Percentiles rank a stretch among this genome's conserved stretches.
These are phyloP conservation scores for Russula griseocarnosa DNA, from an alignment of 768 basidiomycete genomes.

Conservation along the genomic window DNA sequence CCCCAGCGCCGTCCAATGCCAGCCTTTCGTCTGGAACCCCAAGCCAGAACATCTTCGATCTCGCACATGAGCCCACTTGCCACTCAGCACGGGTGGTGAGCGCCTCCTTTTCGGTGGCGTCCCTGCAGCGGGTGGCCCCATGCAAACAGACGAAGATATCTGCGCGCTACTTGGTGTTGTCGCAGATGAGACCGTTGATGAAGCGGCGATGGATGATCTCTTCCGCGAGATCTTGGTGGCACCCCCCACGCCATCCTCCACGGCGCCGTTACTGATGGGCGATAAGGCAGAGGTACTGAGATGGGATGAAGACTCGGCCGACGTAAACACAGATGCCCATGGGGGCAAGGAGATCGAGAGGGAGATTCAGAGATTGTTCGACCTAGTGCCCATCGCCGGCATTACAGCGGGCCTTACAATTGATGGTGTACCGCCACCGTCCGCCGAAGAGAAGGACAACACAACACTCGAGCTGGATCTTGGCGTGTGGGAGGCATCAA, in stretches of 20 bases:
- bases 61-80: conserved; percentile 71
- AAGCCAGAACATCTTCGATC: conserved; percentile 34
- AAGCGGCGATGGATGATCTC: conserved; percentile 61
- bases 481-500: conserved; percentile 27
- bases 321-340: conserved; percentile 14
- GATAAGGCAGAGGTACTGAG: conserved; percentile 31
- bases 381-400: conserved; percentile 43
- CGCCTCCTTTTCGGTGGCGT: conserved; percentile 59
- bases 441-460: conserved; percentile 28
- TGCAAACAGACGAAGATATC: conserved; percentile 31
- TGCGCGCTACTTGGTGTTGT: conserved; percentile 27
- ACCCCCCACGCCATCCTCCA: conserved; percentile 38
- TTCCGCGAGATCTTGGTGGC: conserved; percentile 66
- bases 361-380: conserved; percentile 61
- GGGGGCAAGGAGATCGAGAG: conserved; percentile 40
- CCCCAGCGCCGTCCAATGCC: conserved; percentile 35
- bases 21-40: conserved; percentile 33
- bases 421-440: neutral
- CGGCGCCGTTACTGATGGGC: conserved; percentile 35
- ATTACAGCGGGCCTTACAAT: conserved; percentile 30
- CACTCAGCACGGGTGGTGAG: conserved; percentile 98
- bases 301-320: conserved; percentile 15
- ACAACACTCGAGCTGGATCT: conserved; percentile 36
- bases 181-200: conserved; percentile 43
- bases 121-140: conserved; percentile 91